A percentile compares a stretch with the other conserved stretches of the same genome.
These are phyloP conservation scores for Pseudotulostoma volvatum DNA, from an alignment of 495 filamentous ascomycete genomes.

Conservation along the genomic window DNA sequence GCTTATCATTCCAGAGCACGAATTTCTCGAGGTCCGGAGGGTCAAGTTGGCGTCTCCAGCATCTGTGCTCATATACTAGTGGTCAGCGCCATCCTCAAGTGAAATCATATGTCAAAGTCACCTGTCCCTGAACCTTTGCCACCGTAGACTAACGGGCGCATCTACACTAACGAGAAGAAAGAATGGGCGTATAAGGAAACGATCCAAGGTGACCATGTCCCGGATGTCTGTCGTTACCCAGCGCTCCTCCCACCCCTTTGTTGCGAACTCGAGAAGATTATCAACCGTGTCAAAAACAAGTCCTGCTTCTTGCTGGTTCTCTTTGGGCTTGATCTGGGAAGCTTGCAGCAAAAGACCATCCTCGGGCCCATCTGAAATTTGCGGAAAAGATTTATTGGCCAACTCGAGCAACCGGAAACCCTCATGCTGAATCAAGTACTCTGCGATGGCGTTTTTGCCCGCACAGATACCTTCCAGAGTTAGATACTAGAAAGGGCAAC, in stretches of 20 bases:
- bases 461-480: constrained; percentile 59
- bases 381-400: constrained; percentile 7
- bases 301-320: constrained; percentile 9
- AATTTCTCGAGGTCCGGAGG: constrained; percentile 60
- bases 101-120: constrained; percentile 8
- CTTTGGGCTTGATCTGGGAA: constrained; percentile 11
- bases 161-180: constrained; percentile 88
- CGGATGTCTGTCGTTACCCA: constrained; percentile 77
- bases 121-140: constrained; percentile 52
- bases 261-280: constrained; percentile 65
- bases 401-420: constrained; percentile 42
- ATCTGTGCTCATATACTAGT: constrained; percentile 17
- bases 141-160: constrained; percentile 69
- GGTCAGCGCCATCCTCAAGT: background rate
- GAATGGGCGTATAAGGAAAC: constrained; percentile 63
- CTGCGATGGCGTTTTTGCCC: constrained; percentile 72
- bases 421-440: constrained; percentile 62
- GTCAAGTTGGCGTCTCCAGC: constrained; percentile 21
- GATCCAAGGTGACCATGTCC: constrained; percentile 49
- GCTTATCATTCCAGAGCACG: constrained; percentile 53
- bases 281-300: constrained; percentile 39
- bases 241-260: constrained; percentile 60
- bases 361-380: constrained; percentile 14
- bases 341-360: constrained; percentile 17
- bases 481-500: constrained; percentile 3